Percentiles rank a stretch among this genome's conserved stretches.
Conservation (phyloP, 352 stramenopile species). For the Peronospora farinosa region DNA sequence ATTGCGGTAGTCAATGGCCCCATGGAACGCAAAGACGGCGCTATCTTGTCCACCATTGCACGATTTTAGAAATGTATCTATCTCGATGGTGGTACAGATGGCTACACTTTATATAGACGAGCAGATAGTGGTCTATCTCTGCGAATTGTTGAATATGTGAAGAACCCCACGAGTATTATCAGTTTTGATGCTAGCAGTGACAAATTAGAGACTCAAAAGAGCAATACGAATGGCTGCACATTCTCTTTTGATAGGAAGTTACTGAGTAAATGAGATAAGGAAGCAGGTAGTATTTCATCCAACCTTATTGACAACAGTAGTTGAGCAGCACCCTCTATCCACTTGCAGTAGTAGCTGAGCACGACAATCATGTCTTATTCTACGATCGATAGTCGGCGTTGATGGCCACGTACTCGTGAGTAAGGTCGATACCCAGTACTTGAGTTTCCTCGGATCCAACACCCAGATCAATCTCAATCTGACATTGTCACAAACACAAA, state of each 20-base stretch:
- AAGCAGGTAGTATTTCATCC: conserved; percentile 6
- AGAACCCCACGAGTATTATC: too few species aligned
- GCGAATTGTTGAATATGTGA: too few species aligned
- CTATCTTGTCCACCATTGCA: conserved; percentile 22
- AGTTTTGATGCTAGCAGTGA: too few species aligned
- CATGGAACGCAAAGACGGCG: background rate
- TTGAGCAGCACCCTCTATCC: conserved; percentile 2
- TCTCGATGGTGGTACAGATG: background rate
- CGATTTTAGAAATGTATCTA: background rate
- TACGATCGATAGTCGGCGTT: conserved; percentile 99
- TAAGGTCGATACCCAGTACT: conserved; percentile 96
- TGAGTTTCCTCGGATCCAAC: conserved; percentile 71
- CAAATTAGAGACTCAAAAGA: too few species aligned
- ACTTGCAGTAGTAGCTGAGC: conserved; percentile 5
- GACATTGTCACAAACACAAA: conserved; percentile 1
- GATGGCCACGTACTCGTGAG: conserved; percentile 96
- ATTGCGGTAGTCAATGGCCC: conserved; percentile 6
- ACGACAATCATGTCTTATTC: conserved; percentile 9
- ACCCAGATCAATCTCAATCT: conserved; percentile 93
- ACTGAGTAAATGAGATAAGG: conserved; percentile 17
- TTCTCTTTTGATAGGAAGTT: background rate
- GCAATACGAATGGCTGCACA: background rate
- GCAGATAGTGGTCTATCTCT: too few species aligned
- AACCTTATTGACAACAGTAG: conserved; percentile 13
- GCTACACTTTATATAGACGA: background rate